A percentile compares a stretch with the other conserved stretches of the same genome.
phyloP scores from a whole-genome alignment of 2,329 filamentous ascomycete genomes.

The Didymellaceae sp. region DNA sequence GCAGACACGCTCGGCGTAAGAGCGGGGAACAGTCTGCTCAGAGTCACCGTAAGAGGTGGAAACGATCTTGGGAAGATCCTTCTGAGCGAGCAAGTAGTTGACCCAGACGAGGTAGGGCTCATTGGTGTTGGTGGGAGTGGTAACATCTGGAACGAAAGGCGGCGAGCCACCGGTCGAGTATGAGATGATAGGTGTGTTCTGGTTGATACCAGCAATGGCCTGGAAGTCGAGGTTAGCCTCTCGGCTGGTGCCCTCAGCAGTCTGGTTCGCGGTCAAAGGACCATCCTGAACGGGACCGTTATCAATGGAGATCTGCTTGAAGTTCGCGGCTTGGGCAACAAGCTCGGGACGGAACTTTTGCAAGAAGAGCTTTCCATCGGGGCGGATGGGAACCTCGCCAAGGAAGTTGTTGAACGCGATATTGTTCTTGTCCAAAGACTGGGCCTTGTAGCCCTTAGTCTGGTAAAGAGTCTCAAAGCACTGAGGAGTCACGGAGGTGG shows the following conservation, averaged over 20 bases:
- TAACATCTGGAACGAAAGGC: constrained; percentile 59
- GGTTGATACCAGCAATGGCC: constrained; percentile 63
- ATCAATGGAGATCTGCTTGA: constrained; percentile 64
- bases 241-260: constrained; percentile 45
- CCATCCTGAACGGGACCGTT: constrained; percentile 59
- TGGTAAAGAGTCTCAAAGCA: constrained; percentile 63
- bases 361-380: constrained; percentile 65
- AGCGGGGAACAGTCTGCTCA: constrained; percentile 67
- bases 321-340: constrained; percentile 57
- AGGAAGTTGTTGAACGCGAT: constrained; percentile 59
- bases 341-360: constrained; percentile 60
- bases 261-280: constrained; percentile 43
- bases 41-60: constrained; percentile 71
- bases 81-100: constrained; percentile 62
- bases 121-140: constrained; percentile 61
- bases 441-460: constrained; percentile 60
- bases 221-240: constrained; percentile 72
- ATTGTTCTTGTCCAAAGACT: constrained; percentile 53
- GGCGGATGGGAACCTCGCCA: constrained; percentile 58
- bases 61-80: constrained; percentile 67
- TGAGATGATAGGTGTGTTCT: constrained; percentile 61
- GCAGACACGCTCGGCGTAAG: constrained; percentile 68
- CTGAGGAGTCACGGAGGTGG: constrained; percentile 58
- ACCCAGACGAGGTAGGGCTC: constrained; percentile 73
- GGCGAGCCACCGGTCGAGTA: constrained; percentile 67